Conservation (phyloP, 129 eudicot species). For the Sambucus nigra region DNA sequence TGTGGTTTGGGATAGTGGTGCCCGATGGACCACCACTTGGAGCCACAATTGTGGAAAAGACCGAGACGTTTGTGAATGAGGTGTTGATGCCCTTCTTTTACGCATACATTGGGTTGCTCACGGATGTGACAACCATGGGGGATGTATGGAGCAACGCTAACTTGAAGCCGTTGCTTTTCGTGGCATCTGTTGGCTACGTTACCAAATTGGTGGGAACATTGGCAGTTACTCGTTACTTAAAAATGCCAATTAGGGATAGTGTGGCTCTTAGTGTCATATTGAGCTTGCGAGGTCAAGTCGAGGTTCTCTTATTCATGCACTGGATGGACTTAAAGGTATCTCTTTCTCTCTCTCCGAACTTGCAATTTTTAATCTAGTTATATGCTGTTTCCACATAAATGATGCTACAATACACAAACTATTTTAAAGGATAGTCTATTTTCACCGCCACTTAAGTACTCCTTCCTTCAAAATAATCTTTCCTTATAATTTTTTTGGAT, state of each 20-base stretch:
- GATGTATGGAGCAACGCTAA: conserved; percentile 31
- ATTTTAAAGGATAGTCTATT: no score
- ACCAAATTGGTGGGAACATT: conserved; percentile 44
- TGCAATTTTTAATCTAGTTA: no score
- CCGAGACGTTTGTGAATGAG: conserved; percentile 44
- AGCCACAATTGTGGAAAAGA: conserved; percentile 57
- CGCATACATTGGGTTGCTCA: conserved; percentile 49
- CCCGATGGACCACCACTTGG: conserved; percentile 98
- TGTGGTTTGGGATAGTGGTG: conserved; percentile 78
- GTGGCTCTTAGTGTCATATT: conserved; percentile 56
- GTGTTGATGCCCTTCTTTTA: conserved; percentile 74
- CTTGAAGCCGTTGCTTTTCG: conserved; percentile 41
- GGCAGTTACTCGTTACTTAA: conserved; percentile 29
- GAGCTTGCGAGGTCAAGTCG: conserved; percentile 85
- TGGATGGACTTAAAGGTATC: conserved; percentile 75
- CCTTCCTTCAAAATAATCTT: no score
- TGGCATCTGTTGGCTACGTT: conserved; percentile 35
- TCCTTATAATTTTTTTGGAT: no score
- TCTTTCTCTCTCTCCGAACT: background rate
- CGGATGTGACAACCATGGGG: conserved; percentile 42
- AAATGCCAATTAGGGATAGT: conserved; percentile 56
- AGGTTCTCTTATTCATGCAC: conserved; percentile 60
- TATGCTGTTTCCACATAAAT: no score
- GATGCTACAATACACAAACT: no score
- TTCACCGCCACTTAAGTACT: no score